phyloP scores from a whole-genome alignment of 164 flowering plant genomes.

The Dillenia suffruticosa region DNA sequence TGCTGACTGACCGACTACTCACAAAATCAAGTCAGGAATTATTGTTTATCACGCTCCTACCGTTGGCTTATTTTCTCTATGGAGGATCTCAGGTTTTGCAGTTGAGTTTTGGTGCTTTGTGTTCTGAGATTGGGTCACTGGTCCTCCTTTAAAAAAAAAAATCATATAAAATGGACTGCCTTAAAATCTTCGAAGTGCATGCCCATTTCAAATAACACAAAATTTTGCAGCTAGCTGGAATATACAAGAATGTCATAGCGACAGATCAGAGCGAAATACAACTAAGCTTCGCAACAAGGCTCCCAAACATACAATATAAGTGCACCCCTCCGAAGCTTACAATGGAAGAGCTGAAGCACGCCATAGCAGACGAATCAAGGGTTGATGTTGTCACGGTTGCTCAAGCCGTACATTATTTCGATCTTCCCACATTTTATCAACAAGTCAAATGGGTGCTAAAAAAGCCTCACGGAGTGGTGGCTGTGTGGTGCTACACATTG shows the following conservation, averaged over 20 bases:
- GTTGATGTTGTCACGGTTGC: slow-evolving; percentile 42
- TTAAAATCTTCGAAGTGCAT: neutral
- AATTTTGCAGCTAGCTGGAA: slow-evolving; percentile 16
- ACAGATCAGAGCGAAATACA: slow-evolving; percentile 20
- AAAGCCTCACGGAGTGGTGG: slow-evolving; percentile 66
- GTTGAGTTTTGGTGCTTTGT: too few species aligned
- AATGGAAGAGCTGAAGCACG: slow-evolving; percentile 5
- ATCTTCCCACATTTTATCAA: slow-evolving; percentile 51
- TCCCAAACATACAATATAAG: slow-evolving; percentile 15
- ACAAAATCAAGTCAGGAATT: too few species aligned
- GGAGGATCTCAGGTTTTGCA: too few species aligned
- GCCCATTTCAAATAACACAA: neutral
- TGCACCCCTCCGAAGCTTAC: slow-evolving; percentile 19
- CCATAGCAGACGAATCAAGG: slow-evolving; percentile 13
- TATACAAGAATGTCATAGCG: slow-evolving; percentile 20
- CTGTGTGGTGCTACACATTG: slow-evolving; percentile 68
- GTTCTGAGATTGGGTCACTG: too few species aligned
- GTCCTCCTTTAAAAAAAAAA: too few species aligned
- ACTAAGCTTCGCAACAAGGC: slow-evolving; percentile 12
- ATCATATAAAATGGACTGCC: too few species aligned
- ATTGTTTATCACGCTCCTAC: too few species aligned
- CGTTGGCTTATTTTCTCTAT: too few species aligned
- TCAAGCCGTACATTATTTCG: slow-evolving; percentile 70
- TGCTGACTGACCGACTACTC: too few species aligned
- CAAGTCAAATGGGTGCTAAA: slow-evolving; percentile 43